Conservation (phyloP, 495 filamentous ascomycete species). For the Penicillium lividum region DNA sequence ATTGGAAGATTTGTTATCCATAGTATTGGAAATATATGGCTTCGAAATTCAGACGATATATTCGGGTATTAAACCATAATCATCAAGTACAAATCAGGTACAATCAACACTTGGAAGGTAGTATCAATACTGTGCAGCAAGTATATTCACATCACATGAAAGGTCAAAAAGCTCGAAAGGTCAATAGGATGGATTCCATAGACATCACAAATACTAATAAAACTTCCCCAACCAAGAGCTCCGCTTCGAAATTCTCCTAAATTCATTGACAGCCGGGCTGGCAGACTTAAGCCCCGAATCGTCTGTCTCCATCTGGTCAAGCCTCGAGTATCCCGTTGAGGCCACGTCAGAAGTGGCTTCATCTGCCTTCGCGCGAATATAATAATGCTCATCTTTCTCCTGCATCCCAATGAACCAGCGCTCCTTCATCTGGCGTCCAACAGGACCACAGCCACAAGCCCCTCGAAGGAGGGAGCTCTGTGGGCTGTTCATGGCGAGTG, state of each 20-base stretch:
- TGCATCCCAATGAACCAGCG: constrained; percentile 59
- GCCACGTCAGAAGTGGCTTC: constrained; percentile 9
- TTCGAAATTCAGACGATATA: neutral
- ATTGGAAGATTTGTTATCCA: neutral
- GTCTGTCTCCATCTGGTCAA: constrained; percentile 24
- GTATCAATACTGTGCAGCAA: too few species aligned
- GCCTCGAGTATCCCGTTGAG: constrained; percentile 1
- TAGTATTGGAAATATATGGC: too few species aligned
- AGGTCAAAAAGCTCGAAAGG: neutral
- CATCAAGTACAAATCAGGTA: neutral
- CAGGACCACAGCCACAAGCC: constrained; percentile 64
- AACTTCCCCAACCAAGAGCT: constrained; percentile 27
- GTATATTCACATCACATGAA: neutral
- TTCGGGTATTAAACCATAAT: neutral
- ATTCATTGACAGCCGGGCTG: constrained; percentile 38
- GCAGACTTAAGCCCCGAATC: constrained; percentile 17
- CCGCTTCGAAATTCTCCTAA: constrained; percentile 30
- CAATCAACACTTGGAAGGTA: too few species aligned
- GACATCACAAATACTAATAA: constrained; percentile 21
- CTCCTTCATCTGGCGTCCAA: constrained; percentile 51
- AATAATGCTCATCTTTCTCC: constrained; percentile 40
- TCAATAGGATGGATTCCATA: neutral
- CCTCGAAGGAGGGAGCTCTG: constrained; percentile 54
- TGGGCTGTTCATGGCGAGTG: constrained; percentile 68
- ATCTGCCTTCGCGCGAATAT: constrained; percentile 37